Base-by-base conservation (phyloP, 495 filamentous ascomycete species). In the Staphylotrichum longicolle region DNA sequence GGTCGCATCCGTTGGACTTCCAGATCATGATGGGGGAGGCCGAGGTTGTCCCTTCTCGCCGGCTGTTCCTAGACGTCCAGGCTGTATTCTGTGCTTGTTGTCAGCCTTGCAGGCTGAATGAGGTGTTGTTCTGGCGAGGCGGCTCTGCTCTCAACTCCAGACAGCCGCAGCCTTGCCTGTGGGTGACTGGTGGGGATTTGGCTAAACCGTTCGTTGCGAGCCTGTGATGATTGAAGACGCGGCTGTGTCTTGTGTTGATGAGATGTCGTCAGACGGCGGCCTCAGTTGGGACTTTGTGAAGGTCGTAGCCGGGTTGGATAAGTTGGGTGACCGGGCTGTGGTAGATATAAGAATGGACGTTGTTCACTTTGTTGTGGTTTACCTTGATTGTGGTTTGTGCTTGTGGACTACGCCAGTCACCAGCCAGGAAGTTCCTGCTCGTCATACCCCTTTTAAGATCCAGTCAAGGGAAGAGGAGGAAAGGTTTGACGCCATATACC, bases 201-300 rank as follows among this genome's bases (percentile, higher is more conserved):
- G 61, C 61, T 63, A 63, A 63, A 58, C 30, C n/a, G 5, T 37
- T 5, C 15, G 33, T 35, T 44, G 49, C 34, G 47, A 57, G 40
- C 41, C 42, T 10, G 32, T 35, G n/a, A 4, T 44, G 58, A 27
- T 30, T 50, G 55, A 63, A 37, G 49, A 27, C 9, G 11, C 61
- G 61, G 61, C 30, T 63, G 45, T 62, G 61, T 63, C 48, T 63
- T 35, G 61, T 46, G 40, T 63, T 58, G 61, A 63, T 58, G 44
- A 45, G 7, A 8, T 15, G 40, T 39, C 3, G 50, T 37, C 35
- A 33, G 53, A 7, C n/a, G 39, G 37, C 27, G 40, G 40, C 20
- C 30, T 30, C 39, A 20, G 20, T 27, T 41, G 10, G 27, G 15
- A 9, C n/a, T 7, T n/a, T 44, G 20, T 20, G 30, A 30, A 14